Evolutionary conservation across 2,329 filamentous ascomycete species (phyloP).

Genomic region (Penicillium sp.): DNA sequence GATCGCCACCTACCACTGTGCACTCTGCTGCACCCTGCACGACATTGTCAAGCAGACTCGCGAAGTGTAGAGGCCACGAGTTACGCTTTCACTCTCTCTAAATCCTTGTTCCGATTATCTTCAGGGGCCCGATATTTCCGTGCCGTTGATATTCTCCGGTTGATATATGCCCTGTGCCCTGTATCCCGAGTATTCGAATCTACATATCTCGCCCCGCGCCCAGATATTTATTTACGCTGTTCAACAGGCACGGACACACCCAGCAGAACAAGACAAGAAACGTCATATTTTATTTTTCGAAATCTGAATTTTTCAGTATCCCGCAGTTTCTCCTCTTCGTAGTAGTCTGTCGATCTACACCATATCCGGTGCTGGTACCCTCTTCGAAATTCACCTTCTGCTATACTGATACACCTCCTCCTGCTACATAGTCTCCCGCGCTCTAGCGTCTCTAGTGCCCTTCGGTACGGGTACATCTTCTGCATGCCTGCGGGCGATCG

Average conservation of each 20-base stretch:
- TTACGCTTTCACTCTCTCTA: background rate
- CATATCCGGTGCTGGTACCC: constrained; percentile 20
- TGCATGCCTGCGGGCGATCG: constrained; percentile 25
- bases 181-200: background rate
- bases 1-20: constrained; percentile 23
- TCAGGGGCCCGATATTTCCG: constrained; percentile 11
- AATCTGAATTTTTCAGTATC: background rate
- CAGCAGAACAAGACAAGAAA: too few relatives aligned
- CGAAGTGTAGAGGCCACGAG: constrained; percentile 7
- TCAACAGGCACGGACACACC: background rate
- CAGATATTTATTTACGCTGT: background rate
- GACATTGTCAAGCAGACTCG: constrained; percentile 22
- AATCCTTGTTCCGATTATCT: background rate
- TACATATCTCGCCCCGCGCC: background rate
- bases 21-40: constrained; percentile 23
- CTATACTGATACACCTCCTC: background rate
- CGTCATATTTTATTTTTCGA: background rate
- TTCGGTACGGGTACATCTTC: constrained; percentile 7
- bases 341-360: constrained; percentile 21
- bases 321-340: background rate
- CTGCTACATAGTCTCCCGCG: background rate
- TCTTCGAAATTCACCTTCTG: background rate
- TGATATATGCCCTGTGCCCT: constrained; percentile 14
- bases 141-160: constrained; percentile 18
- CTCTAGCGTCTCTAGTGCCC: constrained; percentile 1